Base-by-base conservation (phyloP, 2,329 filamentous ascomycete genomes). In the Pseudocercospora vitis region DNA sequence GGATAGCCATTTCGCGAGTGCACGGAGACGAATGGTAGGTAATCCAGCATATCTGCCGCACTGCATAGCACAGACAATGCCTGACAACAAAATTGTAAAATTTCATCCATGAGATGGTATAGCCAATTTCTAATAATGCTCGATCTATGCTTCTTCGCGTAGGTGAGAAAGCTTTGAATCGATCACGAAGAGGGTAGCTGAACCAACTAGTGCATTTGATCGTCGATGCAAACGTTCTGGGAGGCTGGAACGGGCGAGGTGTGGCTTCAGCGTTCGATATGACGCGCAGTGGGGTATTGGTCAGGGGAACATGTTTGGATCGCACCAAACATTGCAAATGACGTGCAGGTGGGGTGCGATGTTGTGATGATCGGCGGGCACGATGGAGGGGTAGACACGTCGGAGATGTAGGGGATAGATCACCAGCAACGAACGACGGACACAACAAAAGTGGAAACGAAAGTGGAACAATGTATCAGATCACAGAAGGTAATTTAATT, bases 401-500 rank as follows among this genome's bases (percentile, higher is more conserved):
- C 6, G 26, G 26, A 11, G 11, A 6, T 29, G 26, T 11, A 29
- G 6, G 26, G 11, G 26, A 29, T 29, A 29, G 26, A 11, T 29
- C 11, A 14, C 7, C 32, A 35, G 32, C n/a, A 16, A 5, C n/a
- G 14, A n/a, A 35, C 32, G 14, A n/a, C n/a, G 7, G n/a, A 35
- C 32, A 16, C 32, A n/a, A 11, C 26, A 35, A 28, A n/a, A 11
- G 28, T 2, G 6, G 12, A 7, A 28, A 24, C 7, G 40, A 18
- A 29, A 31, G n/a, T 28, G 42, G 14, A n/a, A 23, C 3, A 21
- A 12, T 18, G 18, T 21, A 42, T 19, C 29, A 45, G 23, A n/a
- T 45, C 40, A 45, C 42, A 45, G 42, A 19, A 28, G 29, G n/a
- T 16, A 45, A 31, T 29, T 31, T 45, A 24, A 45, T 45, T 28